Evolutionary conservation across 108 stramenopile genomes (phyloP).

Genomic region (Skeletonema grethae): DNA sequence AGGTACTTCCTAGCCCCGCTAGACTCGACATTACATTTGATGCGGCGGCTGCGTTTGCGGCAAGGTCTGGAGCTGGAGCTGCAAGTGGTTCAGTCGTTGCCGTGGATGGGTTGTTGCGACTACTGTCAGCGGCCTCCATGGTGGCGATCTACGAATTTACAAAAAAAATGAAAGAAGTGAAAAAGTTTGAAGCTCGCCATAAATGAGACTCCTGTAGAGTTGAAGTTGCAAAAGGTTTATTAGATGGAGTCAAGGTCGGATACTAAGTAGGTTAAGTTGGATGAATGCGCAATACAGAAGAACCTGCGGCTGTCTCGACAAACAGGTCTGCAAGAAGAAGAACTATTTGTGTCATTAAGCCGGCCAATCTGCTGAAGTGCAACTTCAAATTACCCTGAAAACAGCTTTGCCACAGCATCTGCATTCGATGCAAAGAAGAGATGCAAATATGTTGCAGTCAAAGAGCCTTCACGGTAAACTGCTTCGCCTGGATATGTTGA

Average conservation of each 20-base stretch:
- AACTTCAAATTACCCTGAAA: neutral
- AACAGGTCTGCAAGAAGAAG: neutral
- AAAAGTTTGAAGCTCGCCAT: too few species aligned
- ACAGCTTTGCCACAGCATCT: slow-evolving; percentile 9
- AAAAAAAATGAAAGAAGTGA: too few species aligned
- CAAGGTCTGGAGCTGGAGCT: neutral
- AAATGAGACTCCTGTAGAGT: neutral
- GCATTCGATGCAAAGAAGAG: slow-evolving; percentile 18
- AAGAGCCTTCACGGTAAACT: slow-evolving; percentile 9
- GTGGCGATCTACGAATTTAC: neutral
- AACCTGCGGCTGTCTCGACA: neutral
- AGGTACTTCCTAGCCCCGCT: neutral
- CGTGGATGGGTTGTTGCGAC: neutral
- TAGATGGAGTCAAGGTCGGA: too few species aligned
- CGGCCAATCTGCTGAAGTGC: neutral
- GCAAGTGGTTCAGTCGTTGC: neutral
- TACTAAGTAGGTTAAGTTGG: too few species aligned
- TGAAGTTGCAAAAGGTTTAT: too few species aligned
- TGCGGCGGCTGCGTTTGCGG: slow-evolving; percentile 6
- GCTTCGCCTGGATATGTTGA: slow-evolving; percentile 5
- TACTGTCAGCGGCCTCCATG: neutral
- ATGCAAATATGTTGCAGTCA: slow-evolving; percentile 19
- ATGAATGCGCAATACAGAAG: neutral
- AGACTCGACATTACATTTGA: neutral
- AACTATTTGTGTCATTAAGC: neutral